Evolutionary conservation across 1,139 yeast genomes (phyloP).

Genomic region (Geotrichum cucujoidarum): DNA sequence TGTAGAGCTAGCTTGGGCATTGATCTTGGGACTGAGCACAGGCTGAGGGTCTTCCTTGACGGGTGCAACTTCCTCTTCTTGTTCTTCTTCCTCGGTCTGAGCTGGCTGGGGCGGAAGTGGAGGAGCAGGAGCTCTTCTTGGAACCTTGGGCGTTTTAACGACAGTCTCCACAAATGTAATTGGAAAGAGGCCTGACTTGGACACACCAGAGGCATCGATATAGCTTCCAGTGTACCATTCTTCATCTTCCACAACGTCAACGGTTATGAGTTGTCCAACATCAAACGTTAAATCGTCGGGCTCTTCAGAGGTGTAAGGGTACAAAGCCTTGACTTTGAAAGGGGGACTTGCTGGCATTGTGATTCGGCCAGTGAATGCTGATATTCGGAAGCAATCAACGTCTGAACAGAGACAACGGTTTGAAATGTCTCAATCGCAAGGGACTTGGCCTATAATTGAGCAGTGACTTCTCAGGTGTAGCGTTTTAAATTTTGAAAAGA

Average conservation of each 20-base stretch:
- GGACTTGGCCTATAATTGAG: not conserved
- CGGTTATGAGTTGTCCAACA: constrained; percentile 65
- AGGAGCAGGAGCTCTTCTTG: constrained; percentile 14
- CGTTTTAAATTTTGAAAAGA: too few species aligned
- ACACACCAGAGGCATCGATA: constrained; percentile 40
- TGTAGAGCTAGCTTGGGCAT: constrained; percentile 17
- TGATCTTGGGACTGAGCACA: constrained; percentile 8
- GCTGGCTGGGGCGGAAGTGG: constrained; percentile 43
- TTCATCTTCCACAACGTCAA: constrained; percentile 73
- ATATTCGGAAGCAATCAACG: not conserved
- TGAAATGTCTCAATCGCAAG: not conserved
- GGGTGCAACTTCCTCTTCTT: constrained; percentile 70
- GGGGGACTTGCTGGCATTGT: constrained; percentile 38
- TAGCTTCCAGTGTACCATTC: constrained; percentile 87
- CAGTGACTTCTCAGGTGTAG: too few species aligned
- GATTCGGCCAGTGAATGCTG: not conserved
- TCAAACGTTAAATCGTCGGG: constrained; percentile 77
- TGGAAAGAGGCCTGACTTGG: constrained; percentile 75
- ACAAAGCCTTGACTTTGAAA: constrained; percentile 64
- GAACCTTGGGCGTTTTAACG: constrained; percentile 20
- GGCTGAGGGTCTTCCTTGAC: constrained; percentile 26
- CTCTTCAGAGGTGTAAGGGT: constrained; percentile 68
- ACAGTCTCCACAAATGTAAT: constrained; percentile 63
- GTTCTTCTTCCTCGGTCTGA: constrained; percentile 57
- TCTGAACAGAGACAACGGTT: not conserved